Base-by-base conservation (phyloP, 106 monocot genomes). In the Allium cepa region DNA sequence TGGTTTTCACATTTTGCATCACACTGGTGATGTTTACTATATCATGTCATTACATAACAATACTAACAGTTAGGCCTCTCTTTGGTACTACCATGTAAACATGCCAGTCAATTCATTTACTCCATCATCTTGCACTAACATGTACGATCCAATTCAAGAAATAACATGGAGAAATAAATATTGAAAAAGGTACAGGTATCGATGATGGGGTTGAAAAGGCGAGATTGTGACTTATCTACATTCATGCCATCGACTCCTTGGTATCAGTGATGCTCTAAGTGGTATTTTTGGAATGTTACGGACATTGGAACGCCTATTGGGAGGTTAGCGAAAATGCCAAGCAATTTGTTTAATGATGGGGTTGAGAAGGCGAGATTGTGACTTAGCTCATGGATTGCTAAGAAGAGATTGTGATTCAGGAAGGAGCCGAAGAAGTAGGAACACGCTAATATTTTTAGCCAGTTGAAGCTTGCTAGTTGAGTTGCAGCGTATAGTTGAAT, bases 301-400 rank as follows among this genome's bases (percentile, higher is more conserved):
- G 94, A 94, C 94, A 94, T 90, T 63, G 94, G 94, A 10, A 94
- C 85, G n/a, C 94, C 90, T 5, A 94, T 85, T 0, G 94, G 94
- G 53, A 90, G 94, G 71, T 94, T 94, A 57, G 94, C 90, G 11
- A 94, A 87, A 69, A 94, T 94, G 11, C 94, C 94, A 0, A 94
- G 74, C 87, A 84, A 87, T 52, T 87, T 84, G 63, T 94, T 94
- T 73, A 76, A 72, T 60, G 67, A 48, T 3, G 94, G 94, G 50
- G 77, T 79, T 3, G 87, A 87, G 80, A 94, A 94, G 68, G 94
- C 94, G 0, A 94, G 87, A 72, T 94, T 94, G 84, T 94, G 94
- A 82, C 87, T 90, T 27, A 94, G 87, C 67, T 94, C 94, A 22
- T 94, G 94, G 65, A 94, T 94, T 64, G 90, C 94, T 0, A 94